A percentile compares a stretch with the other conserved stretches of the same genome.
Evolutionary conservation across 2,329 filamentous ascomycete genomes (phyloP).

Genomic region (Colletotrichum camelliae): DNA sequence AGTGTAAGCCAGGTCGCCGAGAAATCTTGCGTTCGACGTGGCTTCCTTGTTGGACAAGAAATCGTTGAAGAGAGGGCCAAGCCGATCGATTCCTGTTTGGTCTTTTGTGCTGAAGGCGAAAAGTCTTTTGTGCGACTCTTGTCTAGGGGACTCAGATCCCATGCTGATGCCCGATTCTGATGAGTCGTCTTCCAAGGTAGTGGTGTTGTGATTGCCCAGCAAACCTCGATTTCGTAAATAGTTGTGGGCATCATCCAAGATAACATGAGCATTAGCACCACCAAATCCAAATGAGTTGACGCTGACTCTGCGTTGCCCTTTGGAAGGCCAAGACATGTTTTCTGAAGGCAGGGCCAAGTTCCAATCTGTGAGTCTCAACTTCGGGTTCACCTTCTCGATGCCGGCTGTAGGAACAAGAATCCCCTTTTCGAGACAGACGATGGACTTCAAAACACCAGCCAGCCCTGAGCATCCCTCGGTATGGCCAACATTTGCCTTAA

Average conservation of each 20-base stretch:
- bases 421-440: slow-evolving; percentile 42
- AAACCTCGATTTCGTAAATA: not conserved
- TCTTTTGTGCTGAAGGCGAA: not conserved
- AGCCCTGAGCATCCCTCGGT: slow-evolving; percentile 48
- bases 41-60: not conserved
- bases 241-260: slow-evolving; percentile 33
- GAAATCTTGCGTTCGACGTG: not conserved
- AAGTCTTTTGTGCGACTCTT: not conserved
- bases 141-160: not conserved
- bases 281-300: slow-evolving; percentile 17
- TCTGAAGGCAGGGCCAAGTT: slow-evolving; percentile 33
- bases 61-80: not conserved
- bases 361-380: slow-evolving; percentile 35
- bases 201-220: not conserved
- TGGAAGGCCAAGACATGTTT: slow-evolving; percentile 25
- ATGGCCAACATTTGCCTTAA: slow-evolving; percentile 48
- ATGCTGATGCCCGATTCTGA: not conserved
- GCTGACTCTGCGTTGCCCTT: slow-evolving; percentile 52
- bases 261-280: slow-evolving; percentile 14
- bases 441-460: slow-evolving; percentile 45
- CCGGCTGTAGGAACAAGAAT: slow-evolving; percentile 57
- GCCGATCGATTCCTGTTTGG: not conserved
- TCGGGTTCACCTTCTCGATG: slow-evolving; percentile 49
- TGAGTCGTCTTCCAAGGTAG: not conserved
- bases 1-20: not conserved